A percentile compares a stretch with the other conserved stretches of the same genome.
Conservation (phyloP, 2,329 filamentous ascomycete species). For the Stemphylium beticola region DNA sequence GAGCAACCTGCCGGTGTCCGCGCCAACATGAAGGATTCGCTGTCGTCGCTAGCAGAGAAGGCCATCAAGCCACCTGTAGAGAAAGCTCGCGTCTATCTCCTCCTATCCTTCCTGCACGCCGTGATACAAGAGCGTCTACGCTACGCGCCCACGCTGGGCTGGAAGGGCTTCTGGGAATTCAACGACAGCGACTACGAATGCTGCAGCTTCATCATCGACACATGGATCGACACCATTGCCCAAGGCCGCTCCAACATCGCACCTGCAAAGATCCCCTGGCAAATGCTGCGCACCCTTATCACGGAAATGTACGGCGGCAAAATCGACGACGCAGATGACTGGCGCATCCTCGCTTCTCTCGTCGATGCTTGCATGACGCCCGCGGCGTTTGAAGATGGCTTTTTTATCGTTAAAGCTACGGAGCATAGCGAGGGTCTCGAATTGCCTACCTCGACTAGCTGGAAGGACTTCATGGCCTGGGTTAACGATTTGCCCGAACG, state of each 20-base stretch:
- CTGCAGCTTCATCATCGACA: conserved; percentile 92
- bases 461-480: conserved; percentile 89
- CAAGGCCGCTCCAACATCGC: conserved; percentile 90
- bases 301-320: conserved; percentile 98
- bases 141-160: conserved; percentile 91
- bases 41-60: conserved; percentile 79
- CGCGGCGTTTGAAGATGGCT: conserved; percentile 87
- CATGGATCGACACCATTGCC: conserved; percentile 85
- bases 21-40: conserved; percentile 98
- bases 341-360: conserved; percentile 72
- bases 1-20: conserved; percentile 96
- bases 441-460: conserved; percentile 79
- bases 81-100: conserved; percentile 84
- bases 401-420: conserved; percentile 76
- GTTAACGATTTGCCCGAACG: conserved; percentile 90
- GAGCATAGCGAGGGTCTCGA: conserved; percentile 66
- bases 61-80: conserved; percentile 86
- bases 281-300: conserved; percentile 88
- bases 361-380: conserved; percentile 83
- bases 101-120: conserved; percentile 93
- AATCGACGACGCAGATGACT: conserved; percentile 90
- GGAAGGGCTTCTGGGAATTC: conserved; percentile 99
- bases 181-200: conserved; percentile 99
- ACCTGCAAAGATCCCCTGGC: conserved; percentile 93
- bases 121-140: conserved; percentile 93